phyloP scores from a whole-genome alignment of 2,329 filamentous ascomycete genomes.

The Botrytis elliptica region DNA sequence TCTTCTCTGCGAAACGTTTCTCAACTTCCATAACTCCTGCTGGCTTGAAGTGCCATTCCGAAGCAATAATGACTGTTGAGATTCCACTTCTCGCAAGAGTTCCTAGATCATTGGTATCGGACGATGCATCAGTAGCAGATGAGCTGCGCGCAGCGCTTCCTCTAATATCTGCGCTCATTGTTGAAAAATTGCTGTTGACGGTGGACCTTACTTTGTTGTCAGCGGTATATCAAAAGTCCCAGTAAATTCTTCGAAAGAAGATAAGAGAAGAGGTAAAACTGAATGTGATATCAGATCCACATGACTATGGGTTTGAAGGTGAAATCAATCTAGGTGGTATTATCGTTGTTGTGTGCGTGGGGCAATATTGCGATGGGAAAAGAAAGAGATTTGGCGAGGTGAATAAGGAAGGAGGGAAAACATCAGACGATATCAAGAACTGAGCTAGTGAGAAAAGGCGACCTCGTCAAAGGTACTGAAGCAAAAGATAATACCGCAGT shows the following conservation, averaged over 20 bases:
- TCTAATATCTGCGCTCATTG: background rate
- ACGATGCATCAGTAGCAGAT: background rate
- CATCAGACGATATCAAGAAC: background rate
- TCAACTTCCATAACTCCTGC: conserved; percentile 28
- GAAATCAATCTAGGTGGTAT: too few relatives aligned
- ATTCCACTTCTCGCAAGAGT: background rate
- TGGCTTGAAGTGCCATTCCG: conserved; percentile 32
- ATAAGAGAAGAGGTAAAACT: background rate
- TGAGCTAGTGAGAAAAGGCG: conserved; percentile 7
- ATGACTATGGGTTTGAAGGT: background rate
- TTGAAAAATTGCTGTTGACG: background rate
- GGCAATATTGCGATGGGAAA: background rate
- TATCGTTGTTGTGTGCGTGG: background rate
- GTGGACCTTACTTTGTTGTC: background rate
- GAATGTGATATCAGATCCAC: conserved; percentile 1
- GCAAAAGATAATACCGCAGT: background rate
- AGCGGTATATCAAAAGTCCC: background rate
- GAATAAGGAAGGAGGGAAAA: background rate
- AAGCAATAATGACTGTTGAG: conserved; percentile 23
- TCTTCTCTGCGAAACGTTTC: conserved; percentile 24
- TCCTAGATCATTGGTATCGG: background rate
- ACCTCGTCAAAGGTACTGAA: background rate
- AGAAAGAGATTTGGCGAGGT: background rate
- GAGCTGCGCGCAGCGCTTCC: background rate
- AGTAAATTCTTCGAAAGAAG: background rate